These are phyloP conservation scores for Xerocomellus dryophilus DNA, from an alignment of 768 basidiomycete genomes.

Conservation along the genomic window DNA sequence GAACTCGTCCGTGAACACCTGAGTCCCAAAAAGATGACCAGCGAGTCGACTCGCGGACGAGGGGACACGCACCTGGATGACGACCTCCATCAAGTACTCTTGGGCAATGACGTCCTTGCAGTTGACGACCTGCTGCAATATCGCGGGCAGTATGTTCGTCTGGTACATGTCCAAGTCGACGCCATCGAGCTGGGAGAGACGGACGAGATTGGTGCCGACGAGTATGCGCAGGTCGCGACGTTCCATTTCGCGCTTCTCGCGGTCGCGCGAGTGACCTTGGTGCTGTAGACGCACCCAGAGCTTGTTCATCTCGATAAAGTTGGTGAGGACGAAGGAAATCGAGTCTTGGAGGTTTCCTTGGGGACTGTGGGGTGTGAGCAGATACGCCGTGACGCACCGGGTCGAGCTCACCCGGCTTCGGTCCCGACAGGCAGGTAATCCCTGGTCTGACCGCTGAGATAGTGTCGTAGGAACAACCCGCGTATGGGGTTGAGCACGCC, in stretches of 20 bases:
- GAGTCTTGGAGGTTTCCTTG: conserved; percentile 91
- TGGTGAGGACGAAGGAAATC: conserved; percentile 92
- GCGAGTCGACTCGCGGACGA: background rate
- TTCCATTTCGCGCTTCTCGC: conserved; percentile 96
- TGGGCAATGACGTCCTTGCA: conserved; percentile 99
- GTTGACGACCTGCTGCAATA: conserved; percentile 95
- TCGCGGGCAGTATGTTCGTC: conserved; percentile 79
- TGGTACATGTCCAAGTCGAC: conserved; percentile 94
- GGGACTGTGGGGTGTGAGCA: conserved; percentile 47
- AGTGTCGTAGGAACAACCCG: conserved; percentile 93
- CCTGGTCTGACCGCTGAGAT: conserved; percentile 94
- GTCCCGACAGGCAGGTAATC: conserved; percentile 90
- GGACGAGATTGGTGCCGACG: conserved; percentile 96
- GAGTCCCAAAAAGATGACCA: background rate
- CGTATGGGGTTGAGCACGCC: conserved; percentile 97
- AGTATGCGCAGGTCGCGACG: conserved; percentile 92
- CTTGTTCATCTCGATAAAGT: conserved; percentile 99
- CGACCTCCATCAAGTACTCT: conserved; percentile 99
- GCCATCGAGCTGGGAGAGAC: conserved; percentile 92
- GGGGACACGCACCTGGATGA: conserved; percentile 84
- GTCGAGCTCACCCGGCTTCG: conserved; percentile 66
- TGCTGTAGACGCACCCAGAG: conserved; percentile 99
- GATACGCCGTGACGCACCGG: background rate
- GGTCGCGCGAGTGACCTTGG: conserved; percentile 93
- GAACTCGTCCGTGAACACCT: conserved; percentile 99